Evolutionary conservation across 2,329 filamentous ascomycete genomes (phyloP).

Genomic region (Chrysosporium keratinophilum): DNA sequence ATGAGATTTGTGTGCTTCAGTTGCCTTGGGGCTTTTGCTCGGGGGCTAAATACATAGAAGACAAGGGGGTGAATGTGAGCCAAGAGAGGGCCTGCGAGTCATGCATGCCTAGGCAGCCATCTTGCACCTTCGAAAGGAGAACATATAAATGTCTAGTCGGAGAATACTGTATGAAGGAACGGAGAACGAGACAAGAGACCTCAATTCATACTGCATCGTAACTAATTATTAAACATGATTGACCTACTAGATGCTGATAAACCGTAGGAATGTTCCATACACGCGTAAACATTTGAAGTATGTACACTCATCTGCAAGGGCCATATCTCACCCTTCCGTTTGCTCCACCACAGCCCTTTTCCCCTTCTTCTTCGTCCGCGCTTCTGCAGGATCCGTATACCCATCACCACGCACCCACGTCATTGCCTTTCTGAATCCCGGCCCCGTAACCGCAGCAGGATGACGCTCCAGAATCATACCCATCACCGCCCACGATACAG

Average conservation of each 20-base stretch:
- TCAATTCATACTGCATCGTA: too few relatives aligned
- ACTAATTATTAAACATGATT: too few relatives aligned
- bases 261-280: too few relatives aligned
- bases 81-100: background rate
- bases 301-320: background rate
- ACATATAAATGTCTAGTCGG: too few relatives aligned
- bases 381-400: slow-evolving; percentile 56
- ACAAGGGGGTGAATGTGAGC: background rate
- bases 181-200: background rate
- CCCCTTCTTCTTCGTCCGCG: slow-evolving; percentile 32
- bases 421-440: slow-evolving; percentile 58
- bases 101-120: too few relatives aligned
- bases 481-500: slow-evolving; percentile 64
- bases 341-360: slow-evolving; percentile 20
- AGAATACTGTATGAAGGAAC: background rate
- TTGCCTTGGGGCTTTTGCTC: too few relatives aligned
- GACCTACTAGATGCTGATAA: too few relatives aligned
- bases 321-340: background rate
- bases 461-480: slow-evolving; percentile 67
- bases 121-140: background rate
- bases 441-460: slow-evolving; percentile 57
- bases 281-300: background rate
- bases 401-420: slow-evolving; percentile 66
- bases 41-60: too few relatives aligned
- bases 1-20: too few relatives aligned